A percentile compares a stretch with the other conserved stretches of the same genome.
phyloP scores from a whole-genome alignment of 2,329 filamentous ascomycete species.

The Metarhizium guizhouense region DNA sequence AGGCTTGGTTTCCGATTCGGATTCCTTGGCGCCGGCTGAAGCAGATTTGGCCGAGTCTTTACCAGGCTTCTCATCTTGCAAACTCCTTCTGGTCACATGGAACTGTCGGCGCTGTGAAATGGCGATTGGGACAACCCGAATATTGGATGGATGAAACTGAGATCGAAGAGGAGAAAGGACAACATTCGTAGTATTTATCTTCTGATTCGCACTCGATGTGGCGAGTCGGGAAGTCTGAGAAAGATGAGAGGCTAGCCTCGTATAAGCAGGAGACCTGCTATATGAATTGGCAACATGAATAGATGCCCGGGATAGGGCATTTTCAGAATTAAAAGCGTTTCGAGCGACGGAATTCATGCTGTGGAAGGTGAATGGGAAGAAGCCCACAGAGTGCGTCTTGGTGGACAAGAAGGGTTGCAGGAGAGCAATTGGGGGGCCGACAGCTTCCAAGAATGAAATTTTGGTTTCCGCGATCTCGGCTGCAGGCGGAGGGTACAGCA shows the following conservation, averaged over 20 bases:
- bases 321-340: constrained; percentile 32
- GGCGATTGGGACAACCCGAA: constrained; percentile 23
- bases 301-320: constrained; percentile 32
- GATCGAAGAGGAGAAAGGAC: constrained; percentile 33
- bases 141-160: constrained; percentile 30
- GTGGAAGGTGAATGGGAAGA: constrained; percentile 13
- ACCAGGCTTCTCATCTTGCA: constrained; percentile 26
- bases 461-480: constrained; percentile 28
- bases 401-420: constrained; percentile 15
- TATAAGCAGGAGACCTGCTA: constrained; percentile 38
- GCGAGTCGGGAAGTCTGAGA: constrained; percentile 18
- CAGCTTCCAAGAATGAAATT: constrained; percentile 27
- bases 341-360: constrained; percentile 39
- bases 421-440: constrained; percentile 15
- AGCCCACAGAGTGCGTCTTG: constrained; percentile 20
- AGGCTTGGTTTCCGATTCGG: constrained; percentile 23
- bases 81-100: constrained; percentile 21
- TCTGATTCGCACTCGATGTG: constrained; percentile 17
- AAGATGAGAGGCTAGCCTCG: constrained; percentile 34
- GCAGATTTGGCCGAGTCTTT: constrained; percentile 11
- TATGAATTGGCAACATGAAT: constrained; percentile 25
- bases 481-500: constrained; percentile 15
- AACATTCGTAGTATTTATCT: constrained; percentile 17
- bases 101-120: constrained; percentile 21
- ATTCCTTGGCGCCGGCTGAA: constrained; percentile 25